Evolutionary conservation across 75 land plant species (phyloP), one percentile per base, ranked within the genome.

Genomic region (Sequoia sempervirens): DNA sequence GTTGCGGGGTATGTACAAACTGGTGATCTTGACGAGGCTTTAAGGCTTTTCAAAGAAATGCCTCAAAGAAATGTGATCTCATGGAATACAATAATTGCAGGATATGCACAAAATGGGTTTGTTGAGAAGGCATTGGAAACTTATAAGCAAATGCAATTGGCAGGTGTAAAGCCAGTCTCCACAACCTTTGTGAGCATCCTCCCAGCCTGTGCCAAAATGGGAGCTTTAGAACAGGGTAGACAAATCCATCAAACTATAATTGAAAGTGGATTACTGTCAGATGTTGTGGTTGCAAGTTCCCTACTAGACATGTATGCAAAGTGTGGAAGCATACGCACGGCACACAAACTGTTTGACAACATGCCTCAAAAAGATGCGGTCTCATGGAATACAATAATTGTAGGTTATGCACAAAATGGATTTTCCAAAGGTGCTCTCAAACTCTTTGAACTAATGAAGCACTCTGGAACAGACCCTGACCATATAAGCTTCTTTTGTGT

Each of bases 61-160:
- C 84, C 83, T 1, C 82, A 66, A 68, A 85, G 46, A 53, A 90
- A 90, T 88, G 89, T 88, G 74, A 89, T 94, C 30, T 87, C 94
- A 1, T 94, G 96, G 96, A 91, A 91, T 75, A 91, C 91, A 1
- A 89, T 92, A 88, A 91, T 94, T 79, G 87, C 91, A 20, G 93
- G 93, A 53, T 91, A 86, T 87, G 86, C 87, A 2, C 89, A 85
- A 84, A 93, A 93, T 75, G 92, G 84, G 79, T 81, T 32, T 50
- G 84, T 88, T 1, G 82, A 83, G 70, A 88, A 86, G 17, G 96
- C 93, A 5, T 80, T 94, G 70, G 87, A 90, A 69, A 66, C 90
- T 54, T 93, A 91, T 76, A 54, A 80, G 0, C 54, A 83, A 46
- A 93, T 93, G 96, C 84, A 83, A 74, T 9, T 81, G 11, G 89